A percentile compares a stretch with the other conserved stretches of the same genome.
Conservation (phyloP, 2,329 filamentous ascomycete species). For the Gliomastix tumulicola region DNA sequence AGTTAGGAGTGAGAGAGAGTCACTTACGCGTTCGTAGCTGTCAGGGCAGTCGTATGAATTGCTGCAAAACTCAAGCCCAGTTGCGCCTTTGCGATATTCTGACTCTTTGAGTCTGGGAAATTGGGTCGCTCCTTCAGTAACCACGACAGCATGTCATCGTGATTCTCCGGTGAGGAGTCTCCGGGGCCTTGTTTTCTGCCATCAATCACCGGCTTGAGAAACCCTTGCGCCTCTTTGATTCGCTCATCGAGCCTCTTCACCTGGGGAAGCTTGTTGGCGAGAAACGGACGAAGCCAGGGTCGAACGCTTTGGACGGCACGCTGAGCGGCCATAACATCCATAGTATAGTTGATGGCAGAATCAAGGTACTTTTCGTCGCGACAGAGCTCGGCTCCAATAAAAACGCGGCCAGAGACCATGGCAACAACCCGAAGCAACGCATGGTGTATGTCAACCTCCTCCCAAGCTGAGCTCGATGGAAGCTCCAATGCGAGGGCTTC, state of each 20-base stretch:
- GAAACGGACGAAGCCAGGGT: slow-evolving; percentile 23
- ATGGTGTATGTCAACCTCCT: slow-evolving; percentile 26
- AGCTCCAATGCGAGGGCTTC: slow-evolving; percentile 22
- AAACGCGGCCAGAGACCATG: slow-evolving; percentile 36
- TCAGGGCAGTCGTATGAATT: slow-evolving; percentile 42
- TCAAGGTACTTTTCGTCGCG: slow-evolving; percentile 35
- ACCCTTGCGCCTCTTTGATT: slow-evolving; percentile 19
- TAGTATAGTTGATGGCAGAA: slow-evolving; percentile 37
- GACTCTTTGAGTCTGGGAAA: slow-evolving; percentile 18
- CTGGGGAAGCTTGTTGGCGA: slow-evolving; percentile 20
- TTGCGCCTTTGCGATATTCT: slow-evolving; percentile 30
- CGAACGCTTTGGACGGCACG: slow-evolving; percentile 16
- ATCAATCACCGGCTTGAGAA: slow-evolving; percentile 26
- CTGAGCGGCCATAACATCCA: slow-evolving; percentile 28
- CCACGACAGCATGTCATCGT: slow-evolving; percentile 41
- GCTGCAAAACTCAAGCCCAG: slow-evolving; percentile 38
- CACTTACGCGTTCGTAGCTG: slow-evolving; percentile 33
- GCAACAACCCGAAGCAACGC: slow-evolving; percentile 36
- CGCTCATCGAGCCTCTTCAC: slow-evolving; percentile 23
- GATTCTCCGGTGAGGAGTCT: slow-evolving; percentile 14
- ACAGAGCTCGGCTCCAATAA: slow-evolving; percentile 38
- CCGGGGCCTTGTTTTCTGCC: slow-evolving; percentile 12
- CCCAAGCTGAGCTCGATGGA: slow-evolving; percentile 29
- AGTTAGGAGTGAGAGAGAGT: neutral
- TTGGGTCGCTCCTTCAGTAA: slow-evolving; percentile 29